These are phyloP conservation scores for Medicago ruthenica DNA, from an alignment of 306 rosid species.

Conservation along the genomic window DNA sequence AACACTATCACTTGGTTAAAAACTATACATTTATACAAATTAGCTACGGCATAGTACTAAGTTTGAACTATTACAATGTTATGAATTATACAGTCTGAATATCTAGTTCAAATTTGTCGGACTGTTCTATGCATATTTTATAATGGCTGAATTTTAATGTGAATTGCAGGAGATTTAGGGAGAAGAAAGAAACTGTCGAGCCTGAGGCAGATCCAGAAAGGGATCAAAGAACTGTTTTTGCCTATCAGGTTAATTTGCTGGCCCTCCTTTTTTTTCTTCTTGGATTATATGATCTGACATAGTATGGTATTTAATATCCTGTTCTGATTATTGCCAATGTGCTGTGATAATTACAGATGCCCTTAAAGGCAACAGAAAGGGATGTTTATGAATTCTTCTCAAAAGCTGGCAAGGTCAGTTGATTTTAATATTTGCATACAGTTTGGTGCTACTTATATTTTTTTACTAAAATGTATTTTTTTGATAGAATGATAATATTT, in stretches of 20 bases:
- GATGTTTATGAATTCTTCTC: slow-evolving; percentile 93
- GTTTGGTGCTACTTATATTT: not conserved
- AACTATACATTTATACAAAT: not conserved
- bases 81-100: slow-evolving; percentile 7
- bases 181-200: slow-evolving; percentile 83
- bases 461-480: not conserved
- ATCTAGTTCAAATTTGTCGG: slow-evolving; percentile 12
- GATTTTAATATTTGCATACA: not conserved
- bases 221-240: slow-evolving; percentile 98
- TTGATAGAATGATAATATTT: not conserved
- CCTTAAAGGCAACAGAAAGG: slow-evolving; percentile 91
- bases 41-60: not conserved
- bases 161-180: slow-evolving; percentile 80
- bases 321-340: slow-evolving; percentile 44
- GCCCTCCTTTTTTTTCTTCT: not conserved
- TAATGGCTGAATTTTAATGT: slow-evolving; percentile 31
- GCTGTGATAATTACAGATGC: slow-evolving; percentile 72
- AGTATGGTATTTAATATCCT: slow-evolving; percentile 5
- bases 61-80: not conserved
- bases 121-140: slow-evolving; percentile 14
- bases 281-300: not conserved
- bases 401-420: slow-evolving; percentile 84
- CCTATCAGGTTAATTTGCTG: slow-evolving; percentile 76
- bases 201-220: slow-evolving; percentile 99
- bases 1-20: not conserved